Percentiles rank a stretch among this genome's conserved stretches.
Evolutionary conservation across 2,329 filamentous ascomycete genomes (phyloP).

Genomic region (Cryphonectria nitschkei): DNA sequence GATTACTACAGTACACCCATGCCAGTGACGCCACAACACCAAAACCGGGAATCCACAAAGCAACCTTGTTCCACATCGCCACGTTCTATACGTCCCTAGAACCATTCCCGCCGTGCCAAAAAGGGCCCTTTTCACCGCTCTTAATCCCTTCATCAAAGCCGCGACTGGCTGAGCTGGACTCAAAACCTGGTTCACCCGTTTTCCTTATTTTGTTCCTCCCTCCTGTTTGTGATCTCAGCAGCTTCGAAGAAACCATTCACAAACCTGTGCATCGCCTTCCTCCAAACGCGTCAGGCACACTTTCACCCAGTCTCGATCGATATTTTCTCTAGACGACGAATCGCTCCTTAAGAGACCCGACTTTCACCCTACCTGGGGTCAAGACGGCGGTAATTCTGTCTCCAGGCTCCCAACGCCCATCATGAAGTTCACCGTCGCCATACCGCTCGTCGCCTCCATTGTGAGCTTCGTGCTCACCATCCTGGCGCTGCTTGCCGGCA

Average conservation of each 20-base stretch:
- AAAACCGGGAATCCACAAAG: background rate
- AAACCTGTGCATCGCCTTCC: background rate
- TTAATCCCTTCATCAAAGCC: background rate
- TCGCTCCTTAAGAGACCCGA: too few relatives aligned
- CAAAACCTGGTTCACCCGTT: background rate
- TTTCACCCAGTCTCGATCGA: background rate
- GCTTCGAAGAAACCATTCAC: background rate
- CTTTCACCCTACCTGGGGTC: background rate
- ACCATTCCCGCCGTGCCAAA: background rate
- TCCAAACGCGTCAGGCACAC: background rate
- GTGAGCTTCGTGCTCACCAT: conserved; percentile 43
- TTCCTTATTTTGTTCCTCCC: conserved; percentile 16
- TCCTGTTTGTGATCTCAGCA: background rate
- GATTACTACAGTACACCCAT: background rate
- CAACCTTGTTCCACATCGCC: background rate
- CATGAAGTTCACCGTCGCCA: conserved; percentile 28
- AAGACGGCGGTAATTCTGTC: background rate
- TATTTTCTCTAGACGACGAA: background rate
- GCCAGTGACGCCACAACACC: conserved; percentile 15
- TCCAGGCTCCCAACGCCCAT: background rate
- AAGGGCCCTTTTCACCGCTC: background rate
- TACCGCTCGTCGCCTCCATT: conserved; percentile 41
- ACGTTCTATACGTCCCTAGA: background rate
- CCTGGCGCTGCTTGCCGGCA: conserved; percentile 44
- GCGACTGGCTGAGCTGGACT: conserved; percentile 7